Conservation (phyloP, 2,329 filamentous ascomycete species). For the Ramularia collo-cygni region DNA sequence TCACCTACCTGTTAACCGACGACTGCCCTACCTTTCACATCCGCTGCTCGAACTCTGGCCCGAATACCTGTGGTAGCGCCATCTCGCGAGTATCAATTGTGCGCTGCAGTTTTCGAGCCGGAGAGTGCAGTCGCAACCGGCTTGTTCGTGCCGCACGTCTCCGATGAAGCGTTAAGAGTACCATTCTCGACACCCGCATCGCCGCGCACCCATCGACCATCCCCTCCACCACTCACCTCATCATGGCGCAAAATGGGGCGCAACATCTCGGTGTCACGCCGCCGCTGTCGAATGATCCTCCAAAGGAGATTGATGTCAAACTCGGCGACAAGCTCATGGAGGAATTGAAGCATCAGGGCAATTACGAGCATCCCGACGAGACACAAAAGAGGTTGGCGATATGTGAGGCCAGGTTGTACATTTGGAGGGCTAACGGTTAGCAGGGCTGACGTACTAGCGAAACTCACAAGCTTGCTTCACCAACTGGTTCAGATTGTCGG, state of each 20-base stretch:
- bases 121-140: too few relatives aligned
- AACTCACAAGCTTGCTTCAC: slow-evolving; percentile 71
- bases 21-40: too few relatives aligned
- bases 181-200: too few relatives aligned
- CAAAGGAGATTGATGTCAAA: slow-evolving; percentile 68
- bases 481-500: slow-evolving; percentile 84
- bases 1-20: not conserved
- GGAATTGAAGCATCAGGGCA: slow-evolving; percentile 82
- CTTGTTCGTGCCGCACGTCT: too few relatives aligned
- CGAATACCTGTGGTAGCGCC: too few relatives aligned
- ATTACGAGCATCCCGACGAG: slow-evolving; percentile 78
- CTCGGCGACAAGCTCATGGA: slow-evolving; percentile 73
- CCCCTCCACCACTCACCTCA: not conserved
- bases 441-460: slow-evolving; percentile 65
- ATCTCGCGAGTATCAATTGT: too few relatives aligned
- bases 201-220: too few relatives aligned
- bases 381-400: slow-evolving; percentile 66
- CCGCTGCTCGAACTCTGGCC: too few relatives aligned
- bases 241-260: slow-evolving; percentile 10
- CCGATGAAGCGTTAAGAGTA: too few relatives aligned
- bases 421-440: slow-evolving; percentile 12
- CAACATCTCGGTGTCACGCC: slow-evolving; percentile 14
- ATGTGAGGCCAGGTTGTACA: not conserved
- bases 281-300: slow-evolving; percentile 70
- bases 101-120: too few relatives aligned